Conservation (phyloP, 345 rosid species). For the Aegle marmelos region DNA sequence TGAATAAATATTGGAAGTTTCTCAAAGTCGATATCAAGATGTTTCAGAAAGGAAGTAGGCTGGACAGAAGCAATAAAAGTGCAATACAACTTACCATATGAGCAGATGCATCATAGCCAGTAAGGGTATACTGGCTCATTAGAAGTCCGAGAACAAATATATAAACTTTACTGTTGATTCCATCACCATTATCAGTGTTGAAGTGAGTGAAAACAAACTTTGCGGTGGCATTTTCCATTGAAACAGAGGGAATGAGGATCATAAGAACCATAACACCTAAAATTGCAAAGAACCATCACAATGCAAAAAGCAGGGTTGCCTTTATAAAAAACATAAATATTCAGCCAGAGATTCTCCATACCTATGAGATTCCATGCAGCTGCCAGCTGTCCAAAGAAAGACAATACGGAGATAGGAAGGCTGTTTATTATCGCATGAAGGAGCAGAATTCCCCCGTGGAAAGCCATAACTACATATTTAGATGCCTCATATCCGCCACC, state of each 20-base stretch:
- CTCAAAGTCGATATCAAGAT: not conserved
- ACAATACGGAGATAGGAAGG: slow-evolving; percentile 73
- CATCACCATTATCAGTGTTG: slow-evolving; percentile 73
- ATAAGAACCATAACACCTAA: slow-evolving; percentile 77
- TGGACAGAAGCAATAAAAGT: not conserved
- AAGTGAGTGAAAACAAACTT: slow-evolving; percentile 87
- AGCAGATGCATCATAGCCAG: slow-evolving; percentile 95
- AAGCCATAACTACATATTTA: slow-evolving; percentile 64
- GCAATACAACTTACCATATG: slow-evolving; percentile 66
- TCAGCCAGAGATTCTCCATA: slow-evolving; percentile 18
- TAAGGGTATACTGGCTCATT: slow-evolving; percentile 92
- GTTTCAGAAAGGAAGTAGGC: not conserved
- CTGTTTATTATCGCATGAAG: slow-evolving; percentile 78
- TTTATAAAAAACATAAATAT: not conserved
- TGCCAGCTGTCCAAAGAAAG: slow-evolving; percentile 88
- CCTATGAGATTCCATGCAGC: slow-evolving; percentile 93
- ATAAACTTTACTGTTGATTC: slow-evolving; percentile 60
- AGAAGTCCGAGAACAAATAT: slow-evolving; percentile 88
- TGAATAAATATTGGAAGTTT: not conserved
- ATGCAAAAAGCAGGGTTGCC: not conserved
- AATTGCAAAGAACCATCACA: slow-evolving; percentile 13
- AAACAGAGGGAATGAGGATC: slow-evolving; percentile 73
- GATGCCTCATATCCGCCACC: slow-evolving; percentile 93
- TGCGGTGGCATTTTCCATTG: slow-evolving; percentile 77
- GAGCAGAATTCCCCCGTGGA: slow-evolving; percentile 76